These are phyloP conservation scores for Cutaneotrichosporon cutaneum DNA, from an alignment of 1,284 basidiomycete species.

Conservation along the genomic window DNA sequence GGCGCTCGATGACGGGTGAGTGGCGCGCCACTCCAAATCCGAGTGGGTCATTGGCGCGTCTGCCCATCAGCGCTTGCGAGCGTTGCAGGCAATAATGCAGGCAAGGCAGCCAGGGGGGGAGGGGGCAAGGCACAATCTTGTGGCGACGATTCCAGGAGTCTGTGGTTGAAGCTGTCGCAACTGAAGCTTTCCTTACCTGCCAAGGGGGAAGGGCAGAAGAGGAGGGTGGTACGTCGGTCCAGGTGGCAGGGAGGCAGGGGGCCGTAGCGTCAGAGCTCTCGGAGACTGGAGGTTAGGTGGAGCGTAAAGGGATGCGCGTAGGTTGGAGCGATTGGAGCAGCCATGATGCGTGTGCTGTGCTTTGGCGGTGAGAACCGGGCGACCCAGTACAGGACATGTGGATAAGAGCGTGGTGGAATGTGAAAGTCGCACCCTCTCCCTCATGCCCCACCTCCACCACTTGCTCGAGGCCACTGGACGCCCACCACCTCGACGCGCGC, in stretches of 20 bases:
- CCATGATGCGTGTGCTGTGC: background rate
- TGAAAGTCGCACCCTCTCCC: background rate
- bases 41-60: too few relatives aligned
- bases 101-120: too few relatives aligned
- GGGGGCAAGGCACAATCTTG: background rate
- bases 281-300: background rate
- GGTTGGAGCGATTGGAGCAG: background rate
- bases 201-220: background rate
- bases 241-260: background rate
- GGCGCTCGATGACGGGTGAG: too few relatives aligned
- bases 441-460: constrained; percentile 1
- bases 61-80: too few relatives aligned
- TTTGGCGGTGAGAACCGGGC: background rate
- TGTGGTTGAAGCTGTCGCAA: background rate
- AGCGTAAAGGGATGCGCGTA: background rate
- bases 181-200: background rate
- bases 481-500: background rate
- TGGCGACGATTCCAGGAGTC: background rate
- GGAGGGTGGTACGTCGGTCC: background rate
- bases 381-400: background rate
- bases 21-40: too few relatives aligned
- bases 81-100: too few relatives aligned
- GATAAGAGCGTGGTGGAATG: background rate
- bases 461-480: background rate
- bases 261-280: background rate